Evolutionary conservation across 257 asterid species (phyloP).

Genomic region (Coffea canephora): DNA sequence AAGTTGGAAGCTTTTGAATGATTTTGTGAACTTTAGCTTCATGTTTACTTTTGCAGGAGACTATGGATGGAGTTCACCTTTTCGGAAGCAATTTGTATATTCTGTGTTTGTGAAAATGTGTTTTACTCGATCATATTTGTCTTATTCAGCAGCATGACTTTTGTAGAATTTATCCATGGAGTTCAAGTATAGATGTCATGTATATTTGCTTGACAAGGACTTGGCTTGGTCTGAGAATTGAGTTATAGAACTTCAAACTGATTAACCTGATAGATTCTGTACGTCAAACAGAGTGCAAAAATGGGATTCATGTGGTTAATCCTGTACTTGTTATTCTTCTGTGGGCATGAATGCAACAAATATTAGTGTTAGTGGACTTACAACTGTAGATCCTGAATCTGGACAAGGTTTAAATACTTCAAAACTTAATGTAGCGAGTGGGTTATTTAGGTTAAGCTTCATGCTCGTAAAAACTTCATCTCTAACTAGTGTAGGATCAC

Average conservation of each 20-base stretch:
- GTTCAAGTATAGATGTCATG: neutral
- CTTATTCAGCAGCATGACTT: neutral
- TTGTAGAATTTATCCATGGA: neutral
- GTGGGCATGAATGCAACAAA: neutral
- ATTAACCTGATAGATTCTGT: neutral
- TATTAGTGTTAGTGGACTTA: neutral
- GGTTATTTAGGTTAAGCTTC: neutral
- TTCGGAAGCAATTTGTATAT: neutral
- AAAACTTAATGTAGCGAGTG: neutral
- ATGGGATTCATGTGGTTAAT: neutral
- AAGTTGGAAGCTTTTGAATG: neutral
- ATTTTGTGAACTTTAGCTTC: neutral
- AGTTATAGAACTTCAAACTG: neutral
- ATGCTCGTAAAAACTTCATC: neutral
- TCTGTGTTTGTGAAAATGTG: neutral
- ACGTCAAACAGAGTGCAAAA: neutral
- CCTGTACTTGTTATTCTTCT: neutral
- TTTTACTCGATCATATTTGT: neutral
- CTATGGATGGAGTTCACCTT: neutral
- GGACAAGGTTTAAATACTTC: neutral
- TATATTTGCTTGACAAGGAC: neutral
- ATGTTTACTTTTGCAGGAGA: neutral
- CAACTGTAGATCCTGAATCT: slow-evolving; percentile 1
- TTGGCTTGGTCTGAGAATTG: neutral
- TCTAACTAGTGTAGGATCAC: neutral